Evolutionary conservation across 306 rosid genomes (phyloP), one percentile per base, ranked within the genome.

Genomic region (Prinsepia uniflora): DNA sequence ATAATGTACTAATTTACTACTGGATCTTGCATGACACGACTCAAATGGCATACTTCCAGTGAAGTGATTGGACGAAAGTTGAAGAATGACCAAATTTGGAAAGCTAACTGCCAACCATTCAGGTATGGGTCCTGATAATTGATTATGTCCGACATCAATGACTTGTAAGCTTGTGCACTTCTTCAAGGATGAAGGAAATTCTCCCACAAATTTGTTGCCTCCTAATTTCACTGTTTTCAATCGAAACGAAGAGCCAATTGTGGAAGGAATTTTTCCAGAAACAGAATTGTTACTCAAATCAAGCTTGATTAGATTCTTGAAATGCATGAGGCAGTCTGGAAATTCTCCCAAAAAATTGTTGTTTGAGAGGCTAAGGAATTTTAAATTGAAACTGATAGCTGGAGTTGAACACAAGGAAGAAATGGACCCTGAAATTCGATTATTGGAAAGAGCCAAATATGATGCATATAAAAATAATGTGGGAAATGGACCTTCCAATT

Each of bases 401-500:
- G 30, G 30, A 24, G 30, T 42, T 8, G 8, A 22, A 58, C 79
- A 71, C 12, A 67, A 58, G 41, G 57, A 76, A 22, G 52, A 34
- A 5, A 41, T 0, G 0, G 55, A 13, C 4, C 74, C 66, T 3
- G 62, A 17, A 6, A 84, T 44, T 12, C 0, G 61, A 44, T 76
- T 79, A 7, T 81, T 73, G 0, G 85, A 76, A 40, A 84, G 78
- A 46, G 61, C 22, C 3, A 84, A 6, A 0, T 2, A 0, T 14
- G 0, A 0, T n/a, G 10, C 44, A 2, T 40, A 0, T 5, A 2
- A 6, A 34, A 70, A 71, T 50, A 67, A 61, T 30, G 45, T 0
- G 19, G 86, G 81, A 4, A 76, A 2, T 15, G 72, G 4, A 70
- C 84, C 81, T 64, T 5, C 71, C 55, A 70, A 72, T 50, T 40